A percentile compares a stretch with the other conserved stretches of the same genome.
These are phyloP conservation scores for Fusarium brachygibbosum DNA, from an alignment of 2,329 filamentous ascomycete species.

Conservation along the genomic window DNA sequence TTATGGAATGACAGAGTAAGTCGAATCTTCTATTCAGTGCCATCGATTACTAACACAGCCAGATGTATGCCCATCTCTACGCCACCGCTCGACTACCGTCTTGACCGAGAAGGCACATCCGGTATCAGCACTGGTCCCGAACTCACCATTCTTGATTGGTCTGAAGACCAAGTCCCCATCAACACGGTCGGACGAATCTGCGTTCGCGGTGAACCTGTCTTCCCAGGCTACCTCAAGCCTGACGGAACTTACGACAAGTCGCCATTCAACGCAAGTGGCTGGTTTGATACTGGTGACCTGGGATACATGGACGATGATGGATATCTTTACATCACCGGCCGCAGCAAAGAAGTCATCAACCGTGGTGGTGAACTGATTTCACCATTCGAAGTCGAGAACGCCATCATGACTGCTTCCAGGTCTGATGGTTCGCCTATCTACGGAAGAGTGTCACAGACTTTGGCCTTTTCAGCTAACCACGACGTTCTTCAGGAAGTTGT, in stretches of 20 bases:
- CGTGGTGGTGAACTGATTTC: conserved; percentile 10
- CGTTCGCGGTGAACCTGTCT: conserved; percentile 13
- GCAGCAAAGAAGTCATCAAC: conserved; percentile 24
- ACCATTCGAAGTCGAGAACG: conserved; percentile 17
- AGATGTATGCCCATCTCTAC: conserved; percentile 21
- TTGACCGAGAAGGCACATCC: conserved; percentile 14
- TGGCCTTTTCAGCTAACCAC: neutral
- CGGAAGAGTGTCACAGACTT: neutral
- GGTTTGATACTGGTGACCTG: conserved; percentile 19
- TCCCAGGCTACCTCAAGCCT: neutral
- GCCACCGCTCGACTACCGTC: conserved; percentile 3
- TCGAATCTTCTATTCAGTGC: neutral
- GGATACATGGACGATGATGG: conserved; percentile 15
- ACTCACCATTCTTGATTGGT: conserved; percentile 13
- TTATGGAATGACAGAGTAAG: conserved; percentile 28
- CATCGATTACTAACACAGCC: neutral
- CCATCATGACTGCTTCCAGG: conserved; percentile 18
- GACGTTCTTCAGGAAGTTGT: conserved; percentile 20
- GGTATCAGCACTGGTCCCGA: conserved; percentile 22
- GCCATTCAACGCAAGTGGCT: neutral
- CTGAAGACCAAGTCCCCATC: neutral
- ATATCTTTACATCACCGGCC: conserved; percentile 21
- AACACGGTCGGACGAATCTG: conserved; percentile 10
- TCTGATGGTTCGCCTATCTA: neutral
- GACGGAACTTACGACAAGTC: conserved; percentile 16